These are phyloP conservation scores for Pulveroboletus sp. DNA, from an alignment of 768 basidiomycete species.

Conservation along the genomic window DNA sequence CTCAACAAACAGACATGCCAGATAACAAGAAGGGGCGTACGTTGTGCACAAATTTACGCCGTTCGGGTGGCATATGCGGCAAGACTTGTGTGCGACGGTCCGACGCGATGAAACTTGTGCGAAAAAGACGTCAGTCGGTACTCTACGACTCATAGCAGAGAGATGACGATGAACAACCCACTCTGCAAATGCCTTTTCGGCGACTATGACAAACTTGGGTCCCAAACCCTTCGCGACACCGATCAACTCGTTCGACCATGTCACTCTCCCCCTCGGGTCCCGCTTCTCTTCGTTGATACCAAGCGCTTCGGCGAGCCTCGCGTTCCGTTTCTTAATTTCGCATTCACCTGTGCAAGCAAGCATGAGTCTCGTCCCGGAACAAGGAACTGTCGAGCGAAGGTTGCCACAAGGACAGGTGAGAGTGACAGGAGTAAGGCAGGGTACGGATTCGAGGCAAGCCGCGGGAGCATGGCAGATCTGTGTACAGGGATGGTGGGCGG, in stretches of 20 bases:
- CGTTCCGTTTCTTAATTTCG: conserved; percentile 79
- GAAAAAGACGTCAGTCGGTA: no score
- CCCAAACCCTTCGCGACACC: conserved; percentile 46
- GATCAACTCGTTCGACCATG: conserved; percentile 62
- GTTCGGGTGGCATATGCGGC: conserved; percentile 75
- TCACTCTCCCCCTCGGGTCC: conserved; percentile 37
- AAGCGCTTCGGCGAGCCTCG: conserved; percentile 82
- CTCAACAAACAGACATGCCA: neutral
- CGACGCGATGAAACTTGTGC: conserved; percentile 72
- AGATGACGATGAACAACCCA: conserved; percentile 39
- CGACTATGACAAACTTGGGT: conserved; percentile 63
- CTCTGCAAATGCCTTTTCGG: conserved; percentile 82
- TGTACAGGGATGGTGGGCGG: conserved; percentile 70
- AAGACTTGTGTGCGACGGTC: conserved; percentile 66
- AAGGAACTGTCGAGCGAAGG: conserved; percentile 66
- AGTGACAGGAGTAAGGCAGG: conserved; percentile 65
- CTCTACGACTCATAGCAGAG: no score
- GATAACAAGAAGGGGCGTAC: conserved; percentile 37
- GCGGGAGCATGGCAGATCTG: conserved; percentile 86
- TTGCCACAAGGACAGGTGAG: conserved; percentile 83
- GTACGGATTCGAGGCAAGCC: conserved; percentile 71
- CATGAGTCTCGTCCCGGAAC: conserved; percentile 47
- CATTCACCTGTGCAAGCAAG: conserved; percentile 85
- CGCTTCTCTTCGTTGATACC: conserved; percentile 65
- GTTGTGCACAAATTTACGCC: conserved; percentile 80